Evolutionary conservation across 139 green algal species (phyloP).

Genomic region (Spirogloea muscicola): DNA sequence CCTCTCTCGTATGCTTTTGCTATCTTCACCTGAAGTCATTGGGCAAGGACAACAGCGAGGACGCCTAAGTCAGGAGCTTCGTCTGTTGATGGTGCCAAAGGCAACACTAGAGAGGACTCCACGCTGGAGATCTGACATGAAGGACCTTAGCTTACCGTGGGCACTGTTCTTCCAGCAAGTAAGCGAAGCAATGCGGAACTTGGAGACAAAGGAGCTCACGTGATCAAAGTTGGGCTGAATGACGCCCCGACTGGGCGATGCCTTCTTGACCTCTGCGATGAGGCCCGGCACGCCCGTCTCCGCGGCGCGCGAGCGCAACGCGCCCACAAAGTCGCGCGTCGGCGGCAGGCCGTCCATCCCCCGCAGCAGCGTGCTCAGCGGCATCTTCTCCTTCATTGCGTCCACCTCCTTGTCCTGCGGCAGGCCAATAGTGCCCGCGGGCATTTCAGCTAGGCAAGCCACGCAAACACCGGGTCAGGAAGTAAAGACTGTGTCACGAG

Average conservation of each 20-base stretch:
- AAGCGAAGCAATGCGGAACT: no score
- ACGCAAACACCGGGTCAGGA: no score
- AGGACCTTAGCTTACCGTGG: no score
- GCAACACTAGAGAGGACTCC: no score
- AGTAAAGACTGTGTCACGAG: no score
- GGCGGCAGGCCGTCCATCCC: conserved; percentile 54
- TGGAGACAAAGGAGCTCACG: conserved; percentile 60
- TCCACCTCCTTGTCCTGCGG: conserved; percentile 25
- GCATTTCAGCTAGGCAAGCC: no score
- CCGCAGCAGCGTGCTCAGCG: conserved; percentile 55
- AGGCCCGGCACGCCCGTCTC: conserved; percentile 77
- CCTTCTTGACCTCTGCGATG: conserved; percentile 99
- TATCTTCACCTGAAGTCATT: conserved; percentile 52
- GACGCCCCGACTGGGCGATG: conserved; percentile 88
- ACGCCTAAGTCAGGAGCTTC: no score
- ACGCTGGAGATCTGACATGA: no score
- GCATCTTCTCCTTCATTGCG: conserved; percentile 52
- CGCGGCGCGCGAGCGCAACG: conserved; percentile 47
- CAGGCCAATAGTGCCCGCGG: no score
- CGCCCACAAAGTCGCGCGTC: conserved; percentile 81
- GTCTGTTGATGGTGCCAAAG: no score
- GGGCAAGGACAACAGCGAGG: neutral
- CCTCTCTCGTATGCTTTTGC: conserved; percentile 87
- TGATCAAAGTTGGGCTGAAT: conserved; percentile 96
- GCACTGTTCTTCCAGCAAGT: no score